phyloP scores from a whole-genome alignment of 768 basidiomycete genomes.

The Suillus plorans region DNA sequence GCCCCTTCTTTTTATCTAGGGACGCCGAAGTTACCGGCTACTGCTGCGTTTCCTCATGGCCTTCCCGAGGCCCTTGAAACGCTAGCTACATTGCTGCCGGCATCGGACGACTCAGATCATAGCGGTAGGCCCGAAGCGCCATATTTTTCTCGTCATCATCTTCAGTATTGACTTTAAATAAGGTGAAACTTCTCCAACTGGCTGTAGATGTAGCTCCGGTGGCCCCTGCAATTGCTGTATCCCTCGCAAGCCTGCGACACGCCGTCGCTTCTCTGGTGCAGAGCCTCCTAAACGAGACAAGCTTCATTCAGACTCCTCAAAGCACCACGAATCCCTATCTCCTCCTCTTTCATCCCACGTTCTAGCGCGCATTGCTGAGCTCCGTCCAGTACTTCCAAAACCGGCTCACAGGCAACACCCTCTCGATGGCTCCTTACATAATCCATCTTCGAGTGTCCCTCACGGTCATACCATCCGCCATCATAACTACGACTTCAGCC shows the following conservation, averaged over 20 bases:
- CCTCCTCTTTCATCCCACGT: conserved; percentile 45
- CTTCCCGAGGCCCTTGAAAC: conserved; percentile 69
- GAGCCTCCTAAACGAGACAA: conserved; percentile 30
- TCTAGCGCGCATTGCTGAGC: conserved; percentile 59
- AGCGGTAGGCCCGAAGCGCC: conserved; percentile 60
- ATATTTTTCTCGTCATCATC: conserved; percentile 36
- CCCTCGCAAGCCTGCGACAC: conserved; percentile 44
- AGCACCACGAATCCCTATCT: conserved; percentile 12
- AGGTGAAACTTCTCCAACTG: conserved; percentile 46
- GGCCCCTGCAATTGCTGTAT: conserved; percentile 59
- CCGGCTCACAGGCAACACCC: conserved; percentile 33
- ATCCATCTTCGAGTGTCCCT: conserved; percentile 45
- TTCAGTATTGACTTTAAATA: conserved; percentile 45
- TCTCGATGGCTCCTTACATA: conserved; percentile 41
- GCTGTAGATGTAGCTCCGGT: conserved; percentile 46
- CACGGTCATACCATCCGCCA: conserved; percentile 44
- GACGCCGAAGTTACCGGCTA: conserved; percentile 57
- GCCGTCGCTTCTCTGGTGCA: conserved; percentile 30
- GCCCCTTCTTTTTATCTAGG: conserved; percentile 38
- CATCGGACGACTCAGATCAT: conserved; percentile 62
- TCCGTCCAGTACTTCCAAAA: conserved; percentile 71
- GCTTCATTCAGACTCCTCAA: conserved; percentile 21
- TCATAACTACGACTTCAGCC: conserved; percentile 55
- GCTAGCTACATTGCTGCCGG: conserved; percentile 33
- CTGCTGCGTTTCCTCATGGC: conserved; percentile 81